Evolutionary conservation across 2,329 filamentous ascomycete genomes (phyloP).

Genomic region (Aureobasidium musti): DNA sequence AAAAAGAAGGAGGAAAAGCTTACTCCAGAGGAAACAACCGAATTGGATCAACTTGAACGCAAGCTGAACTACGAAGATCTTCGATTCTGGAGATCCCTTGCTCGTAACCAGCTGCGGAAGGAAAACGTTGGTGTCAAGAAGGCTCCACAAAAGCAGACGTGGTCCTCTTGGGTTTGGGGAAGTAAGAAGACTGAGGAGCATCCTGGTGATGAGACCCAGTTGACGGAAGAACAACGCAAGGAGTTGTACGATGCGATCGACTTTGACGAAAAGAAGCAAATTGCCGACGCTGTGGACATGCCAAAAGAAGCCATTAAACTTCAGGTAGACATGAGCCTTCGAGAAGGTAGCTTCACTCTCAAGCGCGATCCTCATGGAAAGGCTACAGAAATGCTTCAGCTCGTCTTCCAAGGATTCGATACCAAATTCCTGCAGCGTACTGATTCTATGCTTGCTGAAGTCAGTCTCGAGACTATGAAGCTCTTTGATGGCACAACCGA

Average conservation of each 20-base stretch:
- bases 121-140: slow-evolving; percentile 91
- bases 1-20: slow-evolving; percentile 70
- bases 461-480: slow-evolving; percentile 88
- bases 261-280: slow-evolving; percentile 92
- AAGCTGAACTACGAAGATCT: slow-evolving; percentile 94
- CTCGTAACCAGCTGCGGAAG: slow-evolving; percentile 90
- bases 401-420: slow-evolving; percentile 93
- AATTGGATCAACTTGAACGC: slow-evolving; percentile 75
- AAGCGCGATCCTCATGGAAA: slow-evolving; percentile 80
- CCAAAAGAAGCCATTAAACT: slow-evolving; percentile 91
- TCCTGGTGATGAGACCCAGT: slow-evolving; percentile 74
- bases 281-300: slow-evolving; percentile 83
- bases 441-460: slow-evolving; percentile 83
- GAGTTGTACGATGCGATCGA: slow-evolving; percentile 97
- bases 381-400: slow-evolving; percentile 76
- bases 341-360: slow-evolving; percentile 93
- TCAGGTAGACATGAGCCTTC: slow-evolving; percentile 88
- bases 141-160: slow-evolving; percentile 71
- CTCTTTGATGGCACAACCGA: slow-evolving; percentile 95
- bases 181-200: slow-evolving; percentile 62
- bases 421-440: slow-evolving; percentile 87
- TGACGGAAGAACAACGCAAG: slow-evolving; percentile 94
- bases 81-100: slow-evolving; percentile 93
- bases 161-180: slow-evolving; percentile 92
- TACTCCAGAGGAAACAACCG: slow-evolving; percentile 67